Evolutionary conservation across 2,329 filamentous ascomycete genomes (phyloP).

Genomic region (Stachybotrys elegans): DNA sequence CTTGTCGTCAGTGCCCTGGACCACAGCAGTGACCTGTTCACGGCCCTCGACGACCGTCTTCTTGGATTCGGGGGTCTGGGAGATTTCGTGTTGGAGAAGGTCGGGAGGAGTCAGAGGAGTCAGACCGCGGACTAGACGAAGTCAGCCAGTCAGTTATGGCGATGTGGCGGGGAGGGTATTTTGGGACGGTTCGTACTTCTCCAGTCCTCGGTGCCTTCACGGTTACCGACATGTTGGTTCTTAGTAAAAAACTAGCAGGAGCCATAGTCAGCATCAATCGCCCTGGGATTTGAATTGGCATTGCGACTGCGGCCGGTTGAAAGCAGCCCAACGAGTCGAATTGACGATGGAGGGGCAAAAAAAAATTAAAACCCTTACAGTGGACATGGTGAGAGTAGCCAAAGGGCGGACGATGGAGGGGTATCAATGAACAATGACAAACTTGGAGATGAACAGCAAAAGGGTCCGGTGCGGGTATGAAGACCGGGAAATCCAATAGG

Average conservation of each 20-base stretch:
- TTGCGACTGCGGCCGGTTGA: too few relatives aligned
- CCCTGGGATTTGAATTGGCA: too few relatives aligned
- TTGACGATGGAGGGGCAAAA: too few relatives aligned
- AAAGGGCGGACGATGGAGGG: too few relatives aligned
- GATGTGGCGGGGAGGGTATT: not conserved
- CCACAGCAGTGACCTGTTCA: constrained; percentile 61
- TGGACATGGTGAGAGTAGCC: too few relatives aligned
- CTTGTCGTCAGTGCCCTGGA: constrained; percentile 61
- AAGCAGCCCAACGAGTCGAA: too few relatives aligned
- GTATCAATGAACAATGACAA: too few relatives aligned
- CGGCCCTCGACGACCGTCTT: constrained; percentile 57
- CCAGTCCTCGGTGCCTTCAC: constrained; percentile 71
- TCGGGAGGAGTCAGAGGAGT: constrained; percentile 91
- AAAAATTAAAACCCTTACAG: too few relatives aligned
- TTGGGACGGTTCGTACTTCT: constrained; percentile 56
- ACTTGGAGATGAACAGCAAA: too few relatives aligned
- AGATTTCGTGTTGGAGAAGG: constrained; percentile 90
- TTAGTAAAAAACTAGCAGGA: constrained; percentile 65
- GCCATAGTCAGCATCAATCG: too few relatives aligned
- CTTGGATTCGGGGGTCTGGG: constrained; percentile 51
- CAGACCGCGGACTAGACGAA: constrained; percentile 69
- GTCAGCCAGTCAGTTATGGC: constrained; percentile 14
- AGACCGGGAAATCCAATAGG: too few relatives aligned
- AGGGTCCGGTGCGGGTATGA: too few relatives aligned
- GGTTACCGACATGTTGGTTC: constrained; percentile 75